Conservation (phyloP, 768 basidiomycete species). For the Auriscalpium orientale region DNA sequence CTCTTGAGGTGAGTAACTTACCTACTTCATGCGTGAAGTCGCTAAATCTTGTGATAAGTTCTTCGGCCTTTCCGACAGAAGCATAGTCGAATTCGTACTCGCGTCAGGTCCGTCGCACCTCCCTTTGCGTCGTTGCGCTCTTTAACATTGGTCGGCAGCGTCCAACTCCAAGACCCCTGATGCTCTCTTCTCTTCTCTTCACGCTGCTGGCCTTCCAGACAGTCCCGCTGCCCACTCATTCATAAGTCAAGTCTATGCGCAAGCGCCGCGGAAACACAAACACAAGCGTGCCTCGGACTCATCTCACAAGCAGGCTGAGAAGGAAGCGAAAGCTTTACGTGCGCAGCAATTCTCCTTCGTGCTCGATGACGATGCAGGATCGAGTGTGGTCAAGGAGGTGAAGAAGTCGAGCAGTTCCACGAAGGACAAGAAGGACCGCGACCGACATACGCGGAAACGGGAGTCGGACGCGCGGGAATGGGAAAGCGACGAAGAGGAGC, state of each 20-base stretch:
- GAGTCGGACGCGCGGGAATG: slow-evolving; percentile 78
- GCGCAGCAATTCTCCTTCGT: slow-evolving; percentile 75
- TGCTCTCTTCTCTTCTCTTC: slow-evolving; percentile 67
- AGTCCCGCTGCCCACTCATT: slow-evolving; percentile 77
- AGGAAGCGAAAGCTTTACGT: slow-evolving; percentile 59
- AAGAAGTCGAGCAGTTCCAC: slow-evolving; percentile 26
- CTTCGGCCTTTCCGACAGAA: slow-evolving; percentile 78
- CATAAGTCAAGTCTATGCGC: slow-evolving; percentile 65
- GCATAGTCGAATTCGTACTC: slow-evolving; percentile 80
- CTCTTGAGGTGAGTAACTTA: slow-evolving; percentile 47
- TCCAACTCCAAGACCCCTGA: slow-evolving; percentile 77
- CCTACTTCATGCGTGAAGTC: background rate
- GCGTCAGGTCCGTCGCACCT: slow-evolving; percentile 56
- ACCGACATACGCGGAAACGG: slow-evolving; percentile 67
- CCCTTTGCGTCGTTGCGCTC: background rate
- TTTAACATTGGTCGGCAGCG: slow-evolving; percentile 35
- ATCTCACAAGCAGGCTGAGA: slow-evolving; percentile 62
- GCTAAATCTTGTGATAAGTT: slow-evolving; percentile 38
- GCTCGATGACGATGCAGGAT: slow-evolving; percentile 64
- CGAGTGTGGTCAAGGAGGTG: slow-evolving; percentile 31
- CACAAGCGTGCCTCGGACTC: slow-evolving; percentile 45
- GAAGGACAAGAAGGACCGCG: slow-evolving; percentile 47
- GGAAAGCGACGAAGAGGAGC: slow-evolving; percentile 88
- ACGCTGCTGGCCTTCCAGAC: slow-evolving; percentile 73
- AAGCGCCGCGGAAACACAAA: slow-evolving; percentile 73